Evolutionary conservation across 1,284 basidiomycete species (phyloP), one percentile per base, ranked within the genome.

Genomic region (Ustilago xerochloae): DNA sequence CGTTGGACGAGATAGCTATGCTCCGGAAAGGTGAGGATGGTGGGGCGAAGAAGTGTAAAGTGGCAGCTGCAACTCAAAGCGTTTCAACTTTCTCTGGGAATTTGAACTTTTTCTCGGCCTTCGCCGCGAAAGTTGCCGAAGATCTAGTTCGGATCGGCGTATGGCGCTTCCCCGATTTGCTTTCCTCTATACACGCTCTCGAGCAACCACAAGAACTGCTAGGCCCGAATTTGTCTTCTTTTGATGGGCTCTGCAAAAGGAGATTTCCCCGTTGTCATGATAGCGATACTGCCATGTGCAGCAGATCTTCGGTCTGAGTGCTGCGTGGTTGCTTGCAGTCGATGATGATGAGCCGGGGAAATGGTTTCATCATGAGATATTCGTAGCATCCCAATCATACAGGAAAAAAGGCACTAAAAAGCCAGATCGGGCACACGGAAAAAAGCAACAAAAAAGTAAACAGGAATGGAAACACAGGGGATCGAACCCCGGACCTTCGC

Each of bases 401-500:
- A 51, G 16, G 29, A 32, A 43, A 41, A 49, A 50, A 30, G 45
- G 26, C 28, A 1, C 13, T 33, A 10, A 38, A 58, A 47, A 53
- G 20, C 3, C 22, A 8, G 35, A 35, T 38, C 49, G 15, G 15
- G 20, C 5, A 8, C 1, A 10, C 20, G 3, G 32, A 10, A 52
- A 53, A 58, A 66, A 51, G 13, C 3, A 10, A 33, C 36, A 51
- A 46, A 63, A 53, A 54, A 38, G 38, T 43, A 62, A 29, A 57
- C 28, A 63, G 63, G 68, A 71, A 71, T 72, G 69, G 69, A 72
- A 72, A 72, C 69, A 72, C 69, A 72, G 69, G 69, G 69, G 69
- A 72, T 72, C 63, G 69, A 72, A 72, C 69, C 69, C 69, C 69
- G 69, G 69, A 72, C 69, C 69, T 72, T 72, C 69, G 63, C 69